A percentile compares a stretch with the other conserved stretches of the same genome.
Evolutionary conservation across 1,284 basidiomycete species (phyloP).

Genomic region (Cryptococcus wingfieldii): DNA sequence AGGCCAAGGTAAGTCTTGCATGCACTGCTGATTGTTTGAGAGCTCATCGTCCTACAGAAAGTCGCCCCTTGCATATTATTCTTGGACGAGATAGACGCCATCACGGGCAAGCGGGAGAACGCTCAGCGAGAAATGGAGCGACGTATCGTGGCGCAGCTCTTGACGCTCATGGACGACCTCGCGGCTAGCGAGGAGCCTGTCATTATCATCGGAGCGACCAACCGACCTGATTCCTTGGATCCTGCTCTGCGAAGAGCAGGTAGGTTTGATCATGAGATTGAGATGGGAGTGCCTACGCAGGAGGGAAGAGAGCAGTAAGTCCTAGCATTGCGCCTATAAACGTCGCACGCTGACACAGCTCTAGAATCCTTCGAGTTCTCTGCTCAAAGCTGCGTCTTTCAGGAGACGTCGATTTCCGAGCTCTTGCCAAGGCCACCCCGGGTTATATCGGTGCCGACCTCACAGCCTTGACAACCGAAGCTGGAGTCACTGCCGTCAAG

Average conservation of each 20-base stretch:
- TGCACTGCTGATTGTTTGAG: background rate
- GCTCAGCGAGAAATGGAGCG: conserved; percentile 98
- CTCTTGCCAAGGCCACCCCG: conserved; percentile 84
- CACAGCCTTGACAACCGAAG: conserved; percentile 82
- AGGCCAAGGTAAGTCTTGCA: conserved; percentile 67
- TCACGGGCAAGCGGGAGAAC: conserved; percentile 94
- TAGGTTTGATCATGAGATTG: conserved; percentile 94
- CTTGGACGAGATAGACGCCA: conserved; percentile 97
- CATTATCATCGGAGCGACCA: conserved; percentile 93
- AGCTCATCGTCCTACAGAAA: conserved; percentile 54
- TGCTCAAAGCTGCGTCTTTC: conserved; percentile 34
- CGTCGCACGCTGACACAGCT: conserved; percentile 3
- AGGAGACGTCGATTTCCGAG: conserved; percentile 40
- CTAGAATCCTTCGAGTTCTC: conserved; percentile 71
- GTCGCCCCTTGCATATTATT: conserved; percentile 85
- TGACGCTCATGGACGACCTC: conserved; percentile 86
- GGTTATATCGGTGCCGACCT: conserved; percentile 97
- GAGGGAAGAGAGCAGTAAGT: conserved; percentile 78
- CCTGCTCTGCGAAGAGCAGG: conserved; percentile 88
- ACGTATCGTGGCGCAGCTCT: conserved; percentile 90
- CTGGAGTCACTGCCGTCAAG: conserved; percentile 93
- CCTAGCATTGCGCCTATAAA: background rate
- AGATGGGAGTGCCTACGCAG: conserved; percentile 93
- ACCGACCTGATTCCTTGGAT: conserved; percentile 90
- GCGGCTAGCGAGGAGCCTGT: conserved; percentile 60